Base-by-base conservation (phyloP, 164 flowering plant genomes). In the Chloranthus sessilifolius region DNA sequence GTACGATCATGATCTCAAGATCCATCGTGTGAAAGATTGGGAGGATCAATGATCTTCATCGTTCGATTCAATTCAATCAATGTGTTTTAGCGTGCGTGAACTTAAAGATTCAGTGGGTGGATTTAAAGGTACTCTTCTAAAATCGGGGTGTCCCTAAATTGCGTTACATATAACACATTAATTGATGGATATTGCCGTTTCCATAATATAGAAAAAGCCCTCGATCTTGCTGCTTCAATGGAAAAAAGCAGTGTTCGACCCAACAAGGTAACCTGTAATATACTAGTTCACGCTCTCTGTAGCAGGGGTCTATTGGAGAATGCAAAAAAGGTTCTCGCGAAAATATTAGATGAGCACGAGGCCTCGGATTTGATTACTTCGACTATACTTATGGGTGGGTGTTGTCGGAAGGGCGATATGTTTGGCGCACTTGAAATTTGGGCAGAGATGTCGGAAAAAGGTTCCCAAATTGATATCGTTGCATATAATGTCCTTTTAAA, bases 351-450 rank as follows among this genome's bases (percentile, higher is more conserved):
- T 50, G 79, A 75, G 34, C 53, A 65, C 33, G 42, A 31, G 23
- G 57, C 52, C 55, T 50, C 73, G 7, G 62, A 78, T 61, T 33
- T 79, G 43, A 61, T 83, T 31, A 73, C 79, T 15, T 73, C 78
- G 34, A 86, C 95, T n/a, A 82, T 75, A 66, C 69, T 87, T 35
- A 78, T 87, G 70, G 80, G 76, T 69, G 66, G 72, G 41, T 72
- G 37, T 58, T 73, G 74, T 56, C 83, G 62, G 69, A 68, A 56
- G 42, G 83, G 83, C 25, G 70, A 78, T 39, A 57, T 61, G 34
- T 35, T 24, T 42, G 59, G 66, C 45, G 88, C 85, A 51, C 61
- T 78, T 29, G 35, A 50, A 37, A 31, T 63, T 45, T 83, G 86
- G 92, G 39, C 70, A 28, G 64, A 70, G 22, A 57, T 78, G 59